These are phyloP conservation scores for Dioscorea alata DNA, from an alignment of 106 monocot species.

Conservation along the genomic window DNA sequence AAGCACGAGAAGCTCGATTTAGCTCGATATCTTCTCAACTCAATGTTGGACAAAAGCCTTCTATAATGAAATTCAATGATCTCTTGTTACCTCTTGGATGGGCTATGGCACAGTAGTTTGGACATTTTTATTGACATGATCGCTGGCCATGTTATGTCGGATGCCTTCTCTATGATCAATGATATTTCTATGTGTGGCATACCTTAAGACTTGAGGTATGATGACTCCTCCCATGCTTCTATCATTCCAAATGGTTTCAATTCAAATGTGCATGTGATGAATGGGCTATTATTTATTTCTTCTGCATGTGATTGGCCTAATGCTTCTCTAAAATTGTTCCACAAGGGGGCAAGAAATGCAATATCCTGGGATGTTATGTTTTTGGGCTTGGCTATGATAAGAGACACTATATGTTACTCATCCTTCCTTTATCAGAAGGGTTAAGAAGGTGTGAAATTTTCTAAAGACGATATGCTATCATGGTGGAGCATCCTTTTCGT, in stretches of 20 bases:
- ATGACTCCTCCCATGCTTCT: slow-evolving; percentile 52
- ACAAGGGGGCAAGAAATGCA: slow-evolving; percentile 20
- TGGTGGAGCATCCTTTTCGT: no score
- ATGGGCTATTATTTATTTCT: slow-evolving; percentile 51
- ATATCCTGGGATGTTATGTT: slow-evolving; percentile 68
- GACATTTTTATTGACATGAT: slow-evolving; percentile 34
- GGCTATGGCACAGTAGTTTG: slow-evolving; percentile 14
- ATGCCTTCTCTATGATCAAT: slow-evolving; percentile 39
- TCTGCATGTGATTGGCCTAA: slow-evolving; percentile 26
- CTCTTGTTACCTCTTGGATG: slow-evolving; percentile 45
- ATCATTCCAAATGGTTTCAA: slow-evolving; percentile 34
- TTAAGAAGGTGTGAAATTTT: slow-evolving; percentile 26
- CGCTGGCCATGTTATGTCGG: slow-evolving; percentile 23
- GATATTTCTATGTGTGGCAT: slow-evolving; percentile 28
- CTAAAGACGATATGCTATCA: no score
- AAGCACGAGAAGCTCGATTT: slow-evolving; percentile 33
- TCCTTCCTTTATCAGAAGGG: slow-evolving; percentile 25
- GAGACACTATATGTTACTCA: slow-evolving; percentile 14
- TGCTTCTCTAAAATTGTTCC: slow-evolving; percentile 30
- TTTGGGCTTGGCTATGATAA: slow-evolving; percentile 29
- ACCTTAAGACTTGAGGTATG: slow-evolving; percentile 14
- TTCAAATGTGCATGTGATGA: slow-evolving; percentile 30
- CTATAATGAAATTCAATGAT: slow-evolving; percentile 54
- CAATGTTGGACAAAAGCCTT: slow-evolving; percentile 28
- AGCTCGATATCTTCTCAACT: slow-evolving; percentile 27